A percentile compares a stretch with the other conserved stretches of the same genome.
Conservation (phyloP, 257 asterid genomes). For the Gentiana dahurica region DNA sequence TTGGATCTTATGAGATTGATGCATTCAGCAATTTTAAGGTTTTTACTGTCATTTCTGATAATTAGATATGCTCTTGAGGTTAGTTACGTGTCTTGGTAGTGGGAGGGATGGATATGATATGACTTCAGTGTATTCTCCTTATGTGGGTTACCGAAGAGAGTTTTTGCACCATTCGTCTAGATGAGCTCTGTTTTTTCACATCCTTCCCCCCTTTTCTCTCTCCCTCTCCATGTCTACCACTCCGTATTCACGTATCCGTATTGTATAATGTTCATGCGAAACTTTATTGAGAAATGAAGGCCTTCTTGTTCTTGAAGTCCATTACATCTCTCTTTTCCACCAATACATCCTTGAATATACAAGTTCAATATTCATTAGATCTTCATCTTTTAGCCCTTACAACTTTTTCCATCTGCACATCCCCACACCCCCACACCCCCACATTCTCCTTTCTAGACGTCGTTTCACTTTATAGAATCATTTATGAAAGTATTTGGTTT, state of each 20-base stretch:
- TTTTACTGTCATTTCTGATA: conserved; percentile 10
- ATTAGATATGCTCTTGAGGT: conserved; percentile 4
- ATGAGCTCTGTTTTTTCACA: conserved; percentile 7
- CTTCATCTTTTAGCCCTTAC: too few species aligned
- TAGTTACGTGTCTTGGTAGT: not conserved
- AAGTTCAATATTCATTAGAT: too few species aligned
- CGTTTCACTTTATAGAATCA: too few species aligned
- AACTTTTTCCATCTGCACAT: too few species aligned
- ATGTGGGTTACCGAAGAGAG: not conserved
- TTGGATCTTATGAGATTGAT: conserved; percentile 39
- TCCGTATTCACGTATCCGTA: too few species aligned
- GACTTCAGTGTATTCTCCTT: not conserved
- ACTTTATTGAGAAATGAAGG: too few species aligned
- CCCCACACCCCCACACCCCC: too few species aligned
- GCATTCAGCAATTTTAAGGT: conserved; percentile 48
- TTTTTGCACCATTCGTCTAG: not conserved
- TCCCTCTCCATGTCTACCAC: not conserved
- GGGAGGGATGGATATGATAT: not conserved
- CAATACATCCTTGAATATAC: too few species aligned
- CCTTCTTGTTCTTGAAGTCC: not conserved
- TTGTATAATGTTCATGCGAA: too few species aligned
- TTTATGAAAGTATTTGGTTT: conserved; percentile 1
- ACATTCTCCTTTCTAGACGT: too few species aligned
- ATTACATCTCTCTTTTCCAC: not conserved
- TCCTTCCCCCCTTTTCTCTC: conserved; percentile 8